Evolutionary conservation across 805 yeast species (phyloP).

Genomic region (Helenozyma baotianmanensis): DNA sequence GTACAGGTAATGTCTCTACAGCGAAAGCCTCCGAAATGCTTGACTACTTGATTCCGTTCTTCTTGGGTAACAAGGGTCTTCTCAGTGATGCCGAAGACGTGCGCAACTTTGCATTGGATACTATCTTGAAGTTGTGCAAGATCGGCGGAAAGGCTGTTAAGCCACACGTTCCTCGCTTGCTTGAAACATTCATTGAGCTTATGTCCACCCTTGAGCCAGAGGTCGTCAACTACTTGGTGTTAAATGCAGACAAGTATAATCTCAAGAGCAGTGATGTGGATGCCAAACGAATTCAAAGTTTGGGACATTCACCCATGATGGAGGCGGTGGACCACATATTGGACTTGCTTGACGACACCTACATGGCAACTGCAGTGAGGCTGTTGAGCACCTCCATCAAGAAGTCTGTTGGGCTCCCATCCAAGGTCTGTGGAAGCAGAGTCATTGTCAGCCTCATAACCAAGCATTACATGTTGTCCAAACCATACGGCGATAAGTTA

Average conservation of each 20-base stretch:
- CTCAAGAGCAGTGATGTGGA: constrained; percentile 69
- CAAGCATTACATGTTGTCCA: constrained; percentile 43
- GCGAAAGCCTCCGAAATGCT: constrained; percentile 45
- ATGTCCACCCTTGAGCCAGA: constrained; percentile 93
- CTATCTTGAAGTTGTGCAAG: constrained; percentile 66
- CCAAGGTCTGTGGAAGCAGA: constrained; percentile 79
- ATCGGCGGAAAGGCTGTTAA: constrained; percentile 56
- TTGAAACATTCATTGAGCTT: constrained; percentile 63
- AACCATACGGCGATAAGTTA: constrained; percentile 57
- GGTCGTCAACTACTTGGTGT: constrained; percentile 73
- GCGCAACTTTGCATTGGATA: constrained; percentile 65
- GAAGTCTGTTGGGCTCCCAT: constrained; percentile 81
- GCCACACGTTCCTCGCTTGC: constrained; percentile 63
- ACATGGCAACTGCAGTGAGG: constrained; percentile 45
- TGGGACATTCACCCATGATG: constrained; percentile 85
- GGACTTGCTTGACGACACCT: constrained; percentile 47
- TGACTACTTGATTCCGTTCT: constrained; percentile 64
- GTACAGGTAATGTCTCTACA: constrained; percentile 32
- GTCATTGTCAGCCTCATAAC: constrained; percentile 62
- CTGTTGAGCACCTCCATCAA: constrained; percentile 54
- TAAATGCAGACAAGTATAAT: constrained; percentile 87
- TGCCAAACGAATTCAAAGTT: constrained; percentile 64
- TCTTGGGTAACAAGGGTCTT: constrained; percentile 74
- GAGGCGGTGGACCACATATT: constrained; percentile 73
- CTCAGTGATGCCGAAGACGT: constrained; percentile 86